Conservation (phyloP, 768 basidiomycete genomes). For the Tulasnella sp. region DNA sequence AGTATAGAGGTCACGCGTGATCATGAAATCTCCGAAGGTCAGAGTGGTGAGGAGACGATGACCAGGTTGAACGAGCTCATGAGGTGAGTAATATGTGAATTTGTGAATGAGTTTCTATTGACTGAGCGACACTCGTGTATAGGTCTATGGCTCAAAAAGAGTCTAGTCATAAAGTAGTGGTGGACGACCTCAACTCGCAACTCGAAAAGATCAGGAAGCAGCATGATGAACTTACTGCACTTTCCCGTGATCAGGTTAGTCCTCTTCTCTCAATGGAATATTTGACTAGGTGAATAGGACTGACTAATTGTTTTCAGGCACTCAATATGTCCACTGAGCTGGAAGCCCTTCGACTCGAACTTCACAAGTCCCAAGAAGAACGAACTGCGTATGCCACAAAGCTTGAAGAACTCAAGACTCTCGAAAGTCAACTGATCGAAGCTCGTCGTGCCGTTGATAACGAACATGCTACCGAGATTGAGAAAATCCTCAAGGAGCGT, state of each 20-base stretch:
- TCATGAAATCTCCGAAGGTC: neutral
- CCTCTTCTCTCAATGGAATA: neutral
- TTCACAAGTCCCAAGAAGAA: slow-evolving; percentile 22
- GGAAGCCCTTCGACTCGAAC: slow-evolving; percentile 43
- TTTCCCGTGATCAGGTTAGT: slow-evolving; percentile 73
- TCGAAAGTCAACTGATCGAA: slow-evolving; percentile 38
- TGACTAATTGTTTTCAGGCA: slow-evolving; percentile 34
- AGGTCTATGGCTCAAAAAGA: slow-evolving; percentile 99
- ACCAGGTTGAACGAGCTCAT: slow-evolving; percentile 82
- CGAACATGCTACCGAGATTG: slow-evolving; percentile 29
- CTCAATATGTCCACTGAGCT: slow-evolving; percentile 82
- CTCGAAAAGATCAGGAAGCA: slow-evolving; percentile 42
- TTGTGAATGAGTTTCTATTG: neutral
- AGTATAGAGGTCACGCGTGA: slow-evolving; percentile 39
- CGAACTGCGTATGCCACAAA: slow-evolving; percentile 40
- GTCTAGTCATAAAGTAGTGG: slow-evolving; percentile 68
- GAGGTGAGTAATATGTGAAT: slow-evolving; percentile 43
- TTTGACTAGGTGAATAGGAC: neutral
- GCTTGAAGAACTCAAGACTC: slow-evolving; percentile 44
- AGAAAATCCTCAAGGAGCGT: slow-evolving; percentile 36
- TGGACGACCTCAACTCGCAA: slow-evolving; percentile 50
- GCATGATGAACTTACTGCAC: slow-evolving; percentile 64
- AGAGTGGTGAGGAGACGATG: slow-evolving; percentile 39
- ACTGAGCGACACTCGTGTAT: slow-evolving; percentile 16
- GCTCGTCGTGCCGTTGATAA: slow-evolving; percentile 24